Conservation (phyloP, 179 eudicot species). For the Patellifolia procumbens region DNA sequence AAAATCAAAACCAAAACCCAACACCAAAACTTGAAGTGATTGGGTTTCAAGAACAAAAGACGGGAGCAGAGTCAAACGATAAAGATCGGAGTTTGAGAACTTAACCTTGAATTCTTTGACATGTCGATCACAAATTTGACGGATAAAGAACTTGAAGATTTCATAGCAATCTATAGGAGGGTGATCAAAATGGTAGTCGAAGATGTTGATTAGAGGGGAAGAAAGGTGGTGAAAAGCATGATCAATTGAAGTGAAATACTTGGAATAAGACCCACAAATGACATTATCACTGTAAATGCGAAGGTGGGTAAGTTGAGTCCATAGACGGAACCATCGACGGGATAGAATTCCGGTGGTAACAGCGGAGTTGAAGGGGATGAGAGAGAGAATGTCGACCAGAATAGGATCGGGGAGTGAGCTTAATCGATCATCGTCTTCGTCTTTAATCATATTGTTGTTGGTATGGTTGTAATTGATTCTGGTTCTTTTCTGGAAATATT, state of each 20-base stretch:
- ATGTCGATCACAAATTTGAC: not conserved
- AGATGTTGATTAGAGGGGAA: not conserved
- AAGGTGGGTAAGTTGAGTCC: not conserved
- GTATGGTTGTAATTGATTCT: too few relatives aligned
- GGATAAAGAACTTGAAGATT: not conserved
- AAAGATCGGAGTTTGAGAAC: not conserved
- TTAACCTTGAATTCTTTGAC: not conserved
- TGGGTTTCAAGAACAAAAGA: not conserved
- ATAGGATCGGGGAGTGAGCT: too few relatives aligned
- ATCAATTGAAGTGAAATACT: not conserved
- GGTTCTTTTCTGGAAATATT: too few relatives aligned
- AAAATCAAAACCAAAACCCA: not conserved
- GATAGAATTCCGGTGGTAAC: too few relatives aligned
- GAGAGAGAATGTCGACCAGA: too few relatives aligned
- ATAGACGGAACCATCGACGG: not conserved
- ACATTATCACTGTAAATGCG: not conserved
- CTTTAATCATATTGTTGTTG: too few relatives aligned
- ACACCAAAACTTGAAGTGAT: not conserved
- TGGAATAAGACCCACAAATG: not conserved
- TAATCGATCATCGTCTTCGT: too few relatives aligned
- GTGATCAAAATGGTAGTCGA: not conserved
- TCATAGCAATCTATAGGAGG: not conserved
- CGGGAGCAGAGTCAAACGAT: not conserved
- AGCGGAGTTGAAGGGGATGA: too few relatives aligned
- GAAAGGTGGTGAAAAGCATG: not conserved